Base-by-base conservation (phyloP, 208 protist species). In the Wallacemonas rigidus region DNA sequence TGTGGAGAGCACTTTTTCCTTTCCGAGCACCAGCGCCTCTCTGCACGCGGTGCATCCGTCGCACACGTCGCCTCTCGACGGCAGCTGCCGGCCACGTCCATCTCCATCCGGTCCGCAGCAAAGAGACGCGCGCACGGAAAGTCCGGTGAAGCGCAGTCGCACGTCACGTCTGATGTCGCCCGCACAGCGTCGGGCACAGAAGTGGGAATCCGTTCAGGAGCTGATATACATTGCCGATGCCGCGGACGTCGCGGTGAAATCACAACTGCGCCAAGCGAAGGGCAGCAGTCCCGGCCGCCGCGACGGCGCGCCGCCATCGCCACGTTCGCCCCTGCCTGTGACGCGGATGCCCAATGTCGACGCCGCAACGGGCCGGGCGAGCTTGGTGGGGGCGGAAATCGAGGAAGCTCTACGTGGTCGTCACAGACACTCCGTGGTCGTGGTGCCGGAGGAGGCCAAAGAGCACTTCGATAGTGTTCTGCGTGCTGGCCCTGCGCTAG, bases 381-480 rank as follows among this genome's bases (percentile, higher is more conserved):
- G 53, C 26, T n/a, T 35, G 56, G 40, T 65, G n/a, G 60, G 50
- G 60, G 40, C 60, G 2, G 43, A 65, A 8, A 11, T 51, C 9
- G 60, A 65, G 9, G 60, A 50, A 4, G 43, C 41, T n/a, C 12
- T 50, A 15, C 60, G 60, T 65, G 43, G 60, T 12, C 60, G 60
- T 11, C 60, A 65, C 36, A 38, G 60, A 3, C 60, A 51, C 60
- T 65, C 60, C 15, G 60, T 65, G 8, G 60, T 65, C 11, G 60
- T 65, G 5, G 60, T 65, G 60, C 60, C 60, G 5, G 38, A 44
- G 14, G 41, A 4, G 15, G 17, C 60, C 38, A 65, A 41, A 41
- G 43, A 3, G 6, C 60, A 65, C 4, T 65, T 65, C 36, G 60
- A 65, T n/a, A 41, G 26, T n/a, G 60, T 35, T 3, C 60, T 65